phyloP scores from a whole-genome alignment of 345 rosid species.

The Boechera stricta region DNA sequence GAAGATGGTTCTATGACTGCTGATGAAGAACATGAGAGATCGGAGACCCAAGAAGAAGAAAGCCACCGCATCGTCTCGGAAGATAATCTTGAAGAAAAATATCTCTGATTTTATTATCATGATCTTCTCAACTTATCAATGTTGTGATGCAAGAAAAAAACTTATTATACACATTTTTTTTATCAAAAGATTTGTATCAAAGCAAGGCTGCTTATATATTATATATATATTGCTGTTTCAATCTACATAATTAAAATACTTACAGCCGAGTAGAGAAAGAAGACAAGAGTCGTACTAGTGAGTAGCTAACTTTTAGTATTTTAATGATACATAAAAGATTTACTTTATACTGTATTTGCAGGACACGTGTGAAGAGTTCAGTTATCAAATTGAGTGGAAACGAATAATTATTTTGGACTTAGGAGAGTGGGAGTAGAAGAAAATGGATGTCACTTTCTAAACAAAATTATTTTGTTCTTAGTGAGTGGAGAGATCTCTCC shows the following conservation, averaged over 20 bases:
- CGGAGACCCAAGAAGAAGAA: slow-evolving; percentile 39
- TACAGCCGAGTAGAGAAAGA: background rate
- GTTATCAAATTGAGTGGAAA: background rate
- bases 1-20: slow-evolving; percentile 26
- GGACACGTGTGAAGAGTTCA: slow-evolving; percentile 30
- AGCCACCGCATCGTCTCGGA: slow-evolving; percentile 38
- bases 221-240: background rate
- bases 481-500: background rate
- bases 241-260: background rate
- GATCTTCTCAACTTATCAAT: background rate
- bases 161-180: background rate
- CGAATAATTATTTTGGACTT: background rate
- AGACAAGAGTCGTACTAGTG: background rate
- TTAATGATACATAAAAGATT: background rate
- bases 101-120: background rate
- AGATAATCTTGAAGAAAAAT: background rate
- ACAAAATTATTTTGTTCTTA: background rate
- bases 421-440: slow-evolving; percentile 3
- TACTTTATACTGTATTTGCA: background rate
- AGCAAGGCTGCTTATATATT: background rate
- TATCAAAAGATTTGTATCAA: background rate
- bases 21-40: slow-evolving; percentile 38
- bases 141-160: background rate
- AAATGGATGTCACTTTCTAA: slow-evolving; percentile 27
- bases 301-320: background rate